phyloP scores from a whole-genome alignment of 2,329 filamentous ascomycete genomes.

The Claviceps paspali region DNA sequence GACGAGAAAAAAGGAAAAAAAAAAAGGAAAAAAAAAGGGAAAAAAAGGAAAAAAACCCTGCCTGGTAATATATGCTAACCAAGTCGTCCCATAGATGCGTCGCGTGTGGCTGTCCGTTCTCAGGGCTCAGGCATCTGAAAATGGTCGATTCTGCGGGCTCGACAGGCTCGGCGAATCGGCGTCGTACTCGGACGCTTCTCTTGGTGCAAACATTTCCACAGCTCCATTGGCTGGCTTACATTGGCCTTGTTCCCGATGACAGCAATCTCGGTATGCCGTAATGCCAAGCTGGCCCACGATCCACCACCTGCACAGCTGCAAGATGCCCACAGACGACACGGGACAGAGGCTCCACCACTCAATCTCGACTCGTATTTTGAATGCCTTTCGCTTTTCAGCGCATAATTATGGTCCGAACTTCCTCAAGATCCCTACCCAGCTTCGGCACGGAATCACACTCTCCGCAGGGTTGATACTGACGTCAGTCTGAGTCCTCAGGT shows the following conservation, averaged over 20 bases:
- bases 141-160: background rate
- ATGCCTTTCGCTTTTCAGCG: too few relatives aligned
- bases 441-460: too few relatives aligned
- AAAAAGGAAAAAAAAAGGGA: background rate
- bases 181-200: background rate
- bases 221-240: background rate
- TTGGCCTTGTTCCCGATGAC: background rate
- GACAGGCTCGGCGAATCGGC: constrained; percentile 1
- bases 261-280: constrained; percentile 1
- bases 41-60: too few relatives aligned
- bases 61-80: too few relatives aligned
- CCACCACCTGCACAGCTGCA: background rate
- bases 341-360: background rate
- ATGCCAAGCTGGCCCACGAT: constrained; percentile 3
- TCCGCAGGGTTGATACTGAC: too few relatives aligned
- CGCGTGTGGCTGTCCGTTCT: too few relatives aligned
- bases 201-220: background rate
- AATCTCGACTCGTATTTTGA: background rate
- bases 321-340: background rate
- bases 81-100: too few relatives aligned
- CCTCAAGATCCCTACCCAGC: too few relatives aligned
- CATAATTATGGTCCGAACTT: too few relatives aligned
- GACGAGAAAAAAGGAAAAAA: background rate
- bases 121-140: too few relatives aligned
- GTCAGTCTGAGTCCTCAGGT: too few relatives aligned